phyloP scores from a whole-genome alignment of 345 rosid species.

The Camelina hispida region DNA sequence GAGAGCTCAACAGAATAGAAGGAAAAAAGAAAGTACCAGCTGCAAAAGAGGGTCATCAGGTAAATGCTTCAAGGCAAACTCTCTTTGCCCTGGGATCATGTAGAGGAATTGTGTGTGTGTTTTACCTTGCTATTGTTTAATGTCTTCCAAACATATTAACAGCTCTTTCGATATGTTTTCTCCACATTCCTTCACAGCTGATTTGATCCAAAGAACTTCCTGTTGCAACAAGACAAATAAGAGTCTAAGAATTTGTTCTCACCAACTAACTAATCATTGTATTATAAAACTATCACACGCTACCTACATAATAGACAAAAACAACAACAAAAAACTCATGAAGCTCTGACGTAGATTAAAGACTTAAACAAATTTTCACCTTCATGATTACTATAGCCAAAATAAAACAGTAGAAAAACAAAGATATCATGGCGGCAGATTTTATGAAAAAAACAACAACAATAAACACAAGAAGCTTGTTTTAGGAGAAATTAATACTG shows the following conservation, averaged over 20 bases:
- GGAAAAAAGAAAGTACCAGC: conserved; percentile 55
- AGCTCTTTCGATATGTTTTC: conserved; percentile 73
- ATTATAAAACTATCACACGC: conserved; percentile 22
- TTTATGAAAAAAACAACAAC: neutral
- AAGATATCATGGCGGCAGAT: too few relatives aligned
- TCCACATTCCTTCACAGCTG: conserved; percentile 93
- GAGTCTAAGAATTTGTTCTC: conserved; percentile 9
- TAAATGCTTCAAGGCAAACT: conserved; percentile 96
- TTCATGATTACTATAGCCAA: conserved; percentile 84
- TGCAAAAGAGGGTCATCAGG: conserved; percentile 96
- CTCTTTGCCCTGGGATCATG: conserved; percentile 98
- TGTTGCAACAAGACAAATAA: conserved; percentile 45
- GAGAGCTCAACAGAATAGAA: conserved; percentile 5
- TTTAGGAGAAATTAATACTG: conserved; percentile 30
- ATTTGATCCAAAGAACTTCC: conserved; percentile 99
- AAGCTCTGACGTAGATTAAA: conserved; percentile 3
- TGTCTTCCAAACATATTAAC: conserved; percentile 93
- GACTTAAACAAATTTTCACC: conserved; percentile 73
- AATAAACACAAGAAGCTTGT: neutral
- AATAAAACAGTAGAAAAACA: conserved; percentile 27
- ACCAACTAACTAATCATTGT: conserved; percentile 6
- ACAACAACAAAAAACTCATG: neutral
- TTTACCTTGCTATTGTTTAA: conserved; percentile 90
- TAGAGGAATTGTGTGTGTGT: conserved; percentile 5
- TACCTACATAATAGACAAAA: conserved; percentile 22